Conservation (phyloP, 2,329 filamentous ascomycete genomes). For the Cladophialophora immunda region DNA sequence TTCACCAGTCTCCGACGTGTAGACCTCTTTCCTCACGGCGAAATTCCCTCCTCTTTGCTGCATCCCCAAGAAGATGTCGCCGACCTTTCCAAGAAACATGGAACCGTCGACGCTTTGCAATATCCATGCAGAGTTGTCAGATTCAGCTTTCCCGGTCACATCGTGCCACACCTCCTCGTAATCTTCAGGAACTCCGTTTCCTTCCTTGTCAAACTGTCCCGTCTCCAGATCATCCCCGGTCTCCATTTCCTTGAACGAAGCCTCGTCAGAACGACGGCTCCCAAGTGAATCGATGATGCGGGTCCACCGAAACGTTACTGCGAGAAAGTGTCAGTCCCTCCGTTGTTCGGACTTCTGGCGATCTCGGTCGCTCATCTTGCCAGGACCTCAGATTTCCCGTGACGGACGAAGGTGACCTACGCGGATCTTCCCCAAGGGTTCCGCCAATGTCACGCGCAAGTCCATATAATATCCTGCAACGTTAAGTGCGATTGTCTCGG, state of each 20-base stretch:
- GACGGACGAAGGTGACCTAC: not conserved
- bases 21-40: conserved; percentile 11
- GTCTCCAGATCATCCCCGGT: conserved; percentile 12
- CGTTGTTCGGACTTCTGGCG: conserved; percentile 8
- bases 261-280: conserved; percentile 13
- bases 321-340: conserved; percentile 2
- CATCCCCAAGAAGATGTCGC: conserved; percentile 17
- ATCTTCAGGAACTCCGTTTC: not conserved
- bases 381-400: not conserved
- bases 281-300: conserved; percentile 16
- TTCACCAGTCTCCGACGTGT: not conserved
- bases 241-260: not conserved
- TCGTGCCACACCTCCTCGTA: conserved; percentile 20
- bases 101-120: conserved; percentile 12
- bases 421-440: not conserved
- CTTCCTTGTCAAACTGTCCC: conserved; percentile 10
- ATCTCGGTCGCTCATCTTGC: not conserved
- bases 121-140: conserved; percentile 11
- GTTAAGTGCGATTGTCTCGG: conserved; percentile 15
- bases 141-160: not conserved
- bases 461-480: conserved; percentile 18
- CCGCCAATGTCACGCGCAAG: conserved; percentile 6
- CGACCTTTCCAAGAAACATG: conserved; percentile 9
- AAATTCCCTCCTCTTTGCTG: not conserved
- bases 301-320: conserved; percentile 16